Percentiles rank a stretch among this genome's conserved stretches.
Evolutionary conservation across 768 basidiomycete genomes (phyloP).

Genomic region (Dentipellis fragilis): DNA sequence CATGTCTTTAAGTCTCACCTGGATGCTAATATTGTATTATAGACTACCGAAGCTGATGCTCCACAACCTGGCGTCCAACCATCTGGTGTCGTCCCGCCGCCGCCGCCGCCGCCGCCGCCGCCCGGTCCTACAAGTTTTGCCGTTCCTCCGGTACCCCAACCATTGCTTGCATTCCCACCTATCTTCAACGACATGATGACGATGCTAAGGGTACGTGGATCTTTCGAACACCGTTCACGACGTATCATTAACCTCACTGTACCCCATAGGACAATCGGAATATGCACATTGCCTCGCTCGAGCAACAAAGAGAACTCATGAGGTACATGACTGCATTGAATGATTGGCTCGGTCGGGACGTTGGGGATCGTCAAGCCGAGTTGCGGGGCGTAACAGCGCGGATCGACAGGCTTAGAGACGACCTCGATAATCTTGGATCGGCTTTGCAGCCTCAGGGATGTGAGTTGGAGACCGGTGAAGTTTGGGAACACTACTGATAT

Average conservation of each 20-base stretch:
- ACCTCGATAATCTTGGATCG: slow-evolving; percentile 32
- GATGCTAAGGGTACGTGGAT: slow-evolving; percentile 47
- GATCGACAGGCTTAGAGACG: slow-evolving; percentile 38
- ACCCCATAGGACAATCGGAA: slow-evolving; percentile 56
- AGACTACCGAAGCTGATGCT: background rate
- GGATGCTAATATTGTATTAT: no score
- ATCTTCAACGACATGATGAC: slow-evolving; percentile 59
- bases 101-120: no score
- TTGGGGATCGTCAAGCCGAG: slow-evolving; percentile 68
- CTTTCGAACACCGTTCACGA: background rate
- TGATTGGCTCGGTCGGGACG: slow-evolving; percentile 72
- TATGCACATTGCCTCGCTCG: slow-evolving; percentile 64
- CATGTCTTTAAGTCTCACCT: no score
- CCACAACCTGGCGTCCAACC: background rate
- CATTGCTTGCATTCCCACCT: slow-evolving; percentile 32
- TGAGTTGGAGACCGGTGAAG: background rate
- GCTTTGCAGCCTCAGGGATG: background rate
- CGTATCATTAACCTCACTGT: background rate
- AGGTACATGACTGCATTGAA: slow-evolving; percentile 70
- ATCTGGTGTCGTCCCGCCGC: background rate
- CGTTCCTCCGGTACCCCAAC: slow-evolving; percentile 6
- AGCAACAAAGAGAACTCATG: slow-evolving; percentile 74
- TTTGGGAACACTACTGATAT: no score
- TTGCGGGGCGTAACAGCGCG: slow-evolving; percentile 55
- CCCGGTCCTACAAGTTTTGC: background rate